A percentile compares a stretch with the other conserved stretches of the same genome.
These are phyloP conservation scores for Xerocomellus intermedius DNA, from an alignment of 768 basidiomycete species.

Conservation along the genomic window DNA sequence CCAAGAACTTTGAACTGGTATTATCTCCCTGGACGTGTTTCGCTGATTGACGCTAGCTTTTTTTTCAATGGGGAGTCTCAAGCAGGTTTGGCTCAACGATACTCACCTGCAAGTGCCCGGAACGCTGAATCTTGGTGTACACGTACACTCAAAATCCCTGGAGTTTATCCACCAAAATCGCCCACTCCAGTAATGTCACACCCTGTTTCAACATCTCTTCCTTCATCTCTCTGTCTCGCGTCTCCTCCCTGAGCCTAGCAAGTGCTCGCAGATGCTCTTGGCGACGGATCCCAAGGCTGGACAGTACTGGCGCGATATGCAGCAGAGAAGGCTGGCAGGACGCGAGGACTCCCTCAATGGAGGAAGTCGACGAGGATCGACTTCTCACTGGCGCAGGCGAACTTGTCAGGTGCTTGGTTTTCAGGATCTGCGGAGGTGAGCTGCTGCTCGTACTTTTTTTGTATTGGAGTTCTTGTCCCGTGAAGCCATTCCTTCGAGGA, in stretches of 20 bases:
- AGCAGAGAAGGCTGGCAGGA: slow-evolving; percentile 65
- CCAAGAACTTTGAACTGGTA: background rate
- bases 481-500: slow-evolving; percentile 15
- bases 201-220: slow-evolving; percentile 68
- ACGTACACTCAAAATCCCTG: slow-evolving; percentile 40
- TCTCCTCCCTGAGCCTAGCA: slow-evolving; percentile 59
- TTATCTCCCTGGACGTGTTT: background rate
- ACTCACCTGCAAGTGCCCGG: background rate
- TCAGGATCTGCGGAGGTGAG: slow-evolving; percentile 22
- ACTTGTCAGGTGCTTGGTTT: slow-evolving; percentile 7
- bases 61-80: background rate
- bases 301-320: slow-evolving; percentile 59
- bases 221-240: slow-evolving; percentile 65
- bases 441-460: slow-evolving; percentile 17
- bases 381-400: slow-evolving; percentile 15
- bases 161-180: slow-evolving; percentile 67
- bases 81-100: background rate
- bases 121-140: background rate
- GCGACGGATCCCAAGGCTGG: slow-evolving; percentile 54
- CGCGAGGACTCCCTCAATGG: slow-evolving; percentile 52
- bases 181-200: slow-evolving; percentile 76
- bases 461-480: slow-evolving; percentile 9
- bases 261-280: slow-evolving; percentile 65
- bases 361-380: slow-evolving; percentile 38
- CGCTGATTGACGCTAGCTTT: background rate